These are phyloP conservation scores for Ophiostoma ips DNA, from an alignment of 2,329 filamentous ascomycete species.

Conservation along the genomic window DNA sequence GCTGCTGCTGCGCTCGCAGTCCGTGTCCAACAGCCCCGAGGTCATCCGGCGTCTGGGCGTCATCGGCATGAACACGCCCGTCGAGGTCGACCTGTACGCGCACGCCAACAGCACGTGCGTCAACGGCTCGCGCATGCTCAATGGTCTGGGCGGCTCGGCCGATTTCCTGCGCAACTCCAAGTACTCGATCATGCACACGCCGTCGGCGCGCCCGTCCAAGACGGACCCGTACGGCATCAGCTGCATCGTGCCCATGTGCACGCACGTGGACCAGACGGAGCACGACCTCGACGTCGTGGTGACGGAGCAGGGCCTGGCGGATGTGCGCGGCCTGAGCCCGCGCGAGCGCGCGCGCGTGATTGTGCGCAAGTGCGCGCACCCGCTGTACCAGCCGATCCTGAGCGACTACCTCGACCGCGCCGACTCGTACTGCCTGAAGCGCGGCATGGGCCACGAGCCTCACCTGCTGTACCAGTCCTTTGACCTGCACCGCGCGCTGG, in stretches of 20 bases:
- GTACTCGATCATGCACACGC: slow-evolving; percentile 85
- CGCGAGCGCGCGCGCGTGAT: slow-evolving; percentile 72
- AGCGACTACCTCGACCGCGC: slow-evolving; percentile 73
- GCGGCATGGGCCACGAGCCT: slow-evolving; percentile 83
- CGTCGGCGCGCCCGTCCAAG: slow-evolving; percentile 66
- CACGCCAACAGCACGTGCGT: slow-evolving; percentile 87
- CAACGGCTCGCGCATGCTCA: slow-evolving; percentile 77
- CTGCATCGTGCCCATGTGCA: slow-evolving; percentile 90
- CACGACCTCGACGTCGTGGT: slow-evolving; percentile 86
- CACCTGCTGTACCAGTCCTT: slow-evolving; percentile 77
- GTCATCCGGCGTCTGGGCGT: slow-evolving; percentile 78
- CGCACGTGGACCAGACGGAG: slow-evolving; percentile 84
- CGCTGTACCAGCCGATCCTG: slow-evolving; percentile 70
- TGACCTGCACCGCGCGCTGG: slow-evolving; percentile 75
- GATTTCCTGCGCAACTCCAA: slow-evolving; percentile 70
- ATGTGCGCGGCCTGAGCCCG: slow-evolving; percentile 69
- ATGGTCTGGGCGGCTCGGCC: slow-evolving; percentile 68
- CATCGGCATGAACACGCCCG: slow-evolving; percentile 91
- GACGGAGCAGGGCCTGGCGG: slow-evolving; percentile 61
- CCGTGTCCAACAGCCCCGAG: slow-evolving; percentile 79
- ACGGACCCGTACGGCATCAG: slow-evolving; percentile 67
- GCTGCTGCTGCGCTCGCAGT: slow-evolving; percentile 74
- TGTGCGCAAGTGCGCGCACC: slow-evolving; percentile 76
- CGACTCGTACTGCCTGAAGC: slow-evolving; percentile 71
- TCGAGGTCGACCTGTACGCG: slow-evolving; percentile 89